Base-by-base conservation (phyloP, 768 basidiomycete species). In the Trichaptum fuscoviolaceum region DNA sequence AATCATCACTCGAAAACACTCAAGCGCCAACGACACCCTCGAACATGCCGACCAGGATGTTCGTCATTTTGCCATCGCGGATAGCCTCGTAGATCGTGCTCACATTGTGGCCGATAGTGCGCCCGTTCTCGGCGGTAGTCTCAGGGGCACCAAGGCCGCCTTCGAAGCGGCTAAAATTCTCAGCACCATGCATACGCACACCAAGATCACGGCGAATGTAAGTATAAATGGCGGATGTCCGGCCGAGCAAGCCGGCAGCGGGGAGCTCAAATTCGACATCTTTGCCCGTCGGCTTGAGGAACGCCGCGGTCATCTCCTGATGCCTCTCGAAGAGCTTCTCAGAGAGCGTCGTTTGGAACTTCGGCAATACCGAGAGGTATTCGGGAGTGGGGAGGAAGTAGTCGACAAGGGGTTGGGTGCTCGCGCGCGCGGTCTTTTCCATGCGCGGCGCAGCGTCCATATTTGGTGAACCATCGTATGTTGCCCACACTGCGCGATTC, bases 61-160 rank as follows among this genome's bases (percentile, higher is more conserved):
- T 75, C 67, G 85, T 84, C 73, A 91, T 80, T 68, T 87, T 82
- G 2, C 91, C 91, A 73, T 92, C 89, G 34, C 89, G 81, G 62
- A 91, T 87, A 17, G 88, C 84, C 82, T 95, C 93, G 66, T 92
- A 87, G 64, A 96, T 92, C 57, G 86, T 77, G 1, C 89, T 84
- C 8, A 94, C 82, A 69, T 87, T 85, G 72, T 88, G 83, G 4
- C 93, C 93, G 60, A 89, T 75, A 20, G 42, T 52, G 20, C 42
- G 42, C 15, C 42, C 42, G 10, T 52, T 52, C 42, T 52, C 42
- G 3, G 42, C 42, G 10, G 89, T 90, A 42, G 79, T 81, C 60
- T 92, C 88, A 63, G 88, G 87, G 12, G 86, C 82, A 12, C 86
- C 88, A 30, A 88, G 81, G 8, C 91, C 90, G 64, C 84, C 83